Conservation (phyloP, 345 rosid species). For the Xanthoceras sorbifolium region DNA sequence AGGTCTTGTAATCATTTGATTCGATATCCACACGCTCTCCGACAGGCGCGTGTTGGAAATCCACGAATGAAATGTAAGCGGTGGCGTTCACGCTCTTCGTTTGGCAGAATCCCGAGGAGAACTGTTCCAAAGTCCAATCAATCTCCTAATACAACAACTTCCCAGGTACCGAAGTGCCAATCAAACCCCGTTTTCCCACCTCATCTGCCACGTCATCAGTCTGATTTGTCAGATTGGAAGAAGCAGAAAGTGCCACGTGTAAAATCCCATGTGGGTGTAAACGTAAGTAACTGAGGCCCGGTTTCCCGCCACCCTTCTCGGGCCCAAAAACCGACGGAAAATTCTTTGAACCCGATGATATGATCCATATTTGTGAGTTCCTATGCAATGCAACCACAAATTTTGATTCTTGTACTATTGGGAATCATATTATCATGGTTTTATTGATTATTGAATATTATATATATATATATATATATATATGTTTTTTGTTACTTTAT, state of each 20-base stretch:
- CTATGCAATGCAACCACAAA: background rate
- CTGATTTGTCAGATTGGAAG: conserved; percentile 21
- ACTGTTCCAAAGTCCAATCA: background rate
- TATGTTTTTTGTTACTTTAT: too few relatives aligned
- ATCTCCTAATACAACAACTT: conserved; percentile 18
- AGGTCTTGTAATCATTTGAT: background rate
- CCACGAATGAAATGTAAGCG: background rate
- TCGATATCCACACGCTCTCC: background rate
- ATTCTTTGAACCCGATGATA: background rate
- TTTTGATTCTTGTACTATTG: background rate
- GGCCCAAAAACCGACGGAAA: conserved; percentile 14
- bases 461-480: too few relatives aligned
- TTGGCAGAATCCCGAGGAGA: background rate
- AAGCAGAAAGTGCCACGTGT: conserved; percentile 25
- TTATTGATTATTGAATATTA: background rate
- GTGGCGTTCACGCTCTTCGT: accelerated
- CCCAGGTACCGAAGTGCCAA: conserved; percentile 19
- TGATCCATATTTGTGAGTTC: background rate
- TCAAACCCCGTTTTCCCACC: conserved; percentile 25
- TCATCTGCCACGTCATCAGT: conserved; percentile 22
- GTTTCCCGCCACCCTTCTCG: conserved; percentile 41
- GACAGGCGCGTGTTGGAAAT: accelerated
- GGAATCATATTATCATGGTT: background rate
- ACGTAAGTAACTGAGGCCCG: conserved; percentile 20
- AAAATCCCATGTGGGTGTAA: conserved; percentile 28